A percentile compares a stretch with the other conserved stretches of the same genome.
These are phyloP conservation scores for Umbilicus rupestris DNA, from an alignment of 164 flowering plant species.

Conservation along the genomic window DNA sequence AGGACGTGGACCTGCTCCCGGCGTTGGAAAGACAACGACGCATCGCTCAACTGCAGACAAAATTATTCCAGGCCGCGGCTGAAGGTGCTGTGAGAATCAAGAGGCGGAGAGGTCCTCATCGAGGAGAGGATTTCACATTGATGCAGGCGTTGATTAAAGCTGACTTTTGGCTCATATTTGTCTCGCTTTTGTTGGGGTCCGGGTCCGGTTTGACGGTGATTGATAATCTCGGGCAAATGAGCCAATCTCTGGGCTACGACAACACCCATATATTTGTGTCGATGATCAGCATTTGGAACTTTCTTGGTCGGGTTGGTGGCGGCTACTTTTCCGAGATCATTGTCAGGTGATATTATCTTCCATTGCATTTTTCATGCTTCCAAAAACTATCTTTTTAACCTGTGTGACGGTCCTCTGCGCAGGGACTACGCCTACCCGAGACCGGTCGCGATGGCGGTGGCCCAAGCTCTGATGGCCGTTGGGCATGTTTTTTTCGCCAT, in stretches of 20 bases:
- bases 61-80: slow-evolving; percentile 86
- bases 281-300: slow-evolving; percentile 98
- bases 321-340: slow-evolving; percentile 89
- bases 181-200: slow-evolving; percentile 74
- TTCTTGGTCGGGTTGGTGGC: slow-evolving; percentile 95
- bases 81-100: slow-evolving; percentile 95
- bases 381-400: no score
- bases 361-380: background rate
- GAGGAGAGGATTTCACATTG: slow-evolving; percentile 96
- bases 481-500: slow-evolving; percentile 76
- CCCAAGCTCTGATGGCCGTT: slow-evolving; percentile 70
- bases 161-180: slow-evolving; percentile 88
- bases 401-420: slow-evolving; percentile 11
- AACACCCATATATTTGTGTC: slow-evolving; percentile 91
- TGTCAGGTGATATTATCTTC: slow-evolving; percentile 43
- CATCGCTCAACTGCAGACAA: slow-evolving; percentile 75
- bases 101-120: slow-evolving; percentile 76
- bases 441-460: slow-evolving; percentile 67
- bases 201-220: slow-evolving; percentile 99
- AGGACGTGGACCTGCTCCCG: slow-evolving; percentile 78
- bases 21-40: slow-evolving; percentile 68
- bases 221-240: slow-evolving; percentile 96
- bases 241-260: slow-evolving; percentile 76
- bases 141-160: slow-evolving; percentile 87
- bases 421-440: slow-evolving; percentile 91